These are phyloP conservation scores for Ceratocystis eucalypticola DNA, from an alignment of 2,329 filamentous ascomycete species.

Conservation along the genomic window DNA sequence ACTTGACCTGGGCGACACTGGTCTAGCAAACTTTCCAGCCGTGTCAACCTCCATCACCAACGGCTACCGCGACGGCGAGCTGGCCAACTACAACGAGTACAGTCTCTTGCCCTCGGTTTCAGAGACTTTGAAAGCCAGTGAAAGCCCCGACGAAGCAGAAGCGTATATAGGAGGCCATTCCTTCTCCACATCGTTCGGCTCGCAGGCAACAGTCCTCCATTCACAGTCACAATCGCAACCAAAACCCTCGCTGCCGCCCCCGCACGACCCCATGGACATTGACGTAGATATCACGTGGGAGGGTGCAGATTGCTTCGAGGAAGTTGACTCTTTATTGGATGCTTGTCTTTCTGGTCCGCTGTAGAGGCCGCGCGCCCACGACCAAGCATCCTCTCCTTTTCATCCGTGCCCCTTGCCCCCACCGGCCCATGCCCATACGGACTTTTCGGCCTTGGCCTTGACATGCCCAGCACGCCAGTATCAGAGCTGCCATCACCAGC, in stretches of 20 bases:
- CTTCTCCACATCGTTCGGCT: conserved; percentile 11
- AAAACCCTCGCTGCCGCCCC: not conserved
- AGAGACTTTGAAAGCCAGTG: conserved; percentile 20
- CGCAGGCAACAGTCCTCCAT: conserved; percentile 3
- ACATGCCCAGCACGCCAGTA: not conserved
- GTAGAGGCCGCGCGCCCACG: conserved; percentile 4
- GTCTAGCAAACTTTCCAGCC: conserved; percentile 64
- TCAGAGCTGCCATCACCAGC: no score
- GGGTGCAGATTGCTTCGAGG: conserved; percentile 40
- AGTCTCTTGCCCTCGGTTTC: conserved; percentile 35
- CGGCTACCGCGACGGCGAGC: conserved; percentile 60
- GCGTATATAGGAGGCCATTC: conserved; percentile 34
- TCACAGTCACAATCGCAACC: not conserved
- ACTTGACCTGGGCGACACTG: conserved; percentile 60
- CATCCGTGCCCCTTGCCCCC: not conserved
- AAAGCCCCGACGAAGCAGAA: conserved; percentile 23
- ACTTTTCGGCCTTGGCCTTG: not conserved
- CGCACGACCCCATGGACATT: conserved; percentile 45
- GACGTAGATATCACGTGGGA: conserved; percentile 50
- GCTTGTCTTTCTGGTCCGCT: conserved; percentile 35
- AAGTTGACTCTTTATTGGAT: conserved; percentile 44
- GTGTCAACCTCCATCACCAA: conserved; percentile 57
- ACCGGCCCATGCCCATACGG: not conserved
- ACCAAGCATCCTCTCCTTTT: not conserved
- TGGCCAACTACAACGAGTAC: conserved; percentile 53